Evolutionary conservation across 768 basidiomycete species (phyloP).

Genomic region (Gloeostereum incarnatum): DNA sequence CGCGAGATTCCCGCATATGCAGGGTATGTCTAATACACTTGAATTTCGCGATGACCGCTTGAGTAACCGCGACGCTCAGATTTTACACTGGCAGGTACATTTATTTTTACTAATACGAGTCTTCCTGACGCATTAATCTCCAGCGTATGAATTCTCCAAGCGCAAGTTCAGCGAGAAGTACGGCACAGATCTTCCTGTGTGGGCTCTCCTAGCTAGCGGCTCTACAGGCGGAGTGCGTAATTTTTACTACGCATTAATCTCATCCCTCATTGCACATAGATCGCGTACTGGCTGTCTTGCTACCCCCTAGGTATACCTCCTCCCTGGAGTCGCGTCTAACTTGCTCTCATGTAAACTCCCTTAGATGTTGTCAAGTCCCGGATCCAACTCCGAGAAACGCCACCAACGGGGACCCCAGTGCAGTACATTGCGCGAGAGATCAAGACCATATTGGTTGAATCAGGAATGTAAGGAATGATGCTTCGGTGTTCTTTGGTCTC

Average conservation of each 20-base stretch:
- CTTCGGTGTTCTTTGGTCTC: too few relatives aligned
- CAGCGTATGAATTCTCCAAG: slow-evolving; percentile 87
- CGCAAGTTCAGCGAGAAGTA: slow-evolving; percentile 58
- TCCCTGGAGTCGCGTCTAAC: background rate
- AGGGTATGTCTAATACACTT: slow-evolving; percentile 38
- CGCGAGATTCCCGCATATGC: slow-evolving; percentile 97
- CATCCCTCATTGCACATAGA: slow-evolving; percentile 22
- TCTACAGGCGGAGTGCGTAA: slow-evolving; percentile 70
- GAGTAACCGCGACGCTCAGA: slow-evolving; percentile 23
- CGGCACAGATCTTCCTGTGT: slow-evolving; percentile 66
- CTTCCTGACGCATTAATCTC: too few relatives aligned
- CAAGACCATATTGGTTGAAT: slow-evolving; percentile 55
- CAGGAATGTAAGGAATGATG: too few relatives aligned
- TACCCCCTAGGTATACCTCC: slow-evolving; percentile 64
- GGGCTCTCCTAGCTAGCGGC: slow-evolving; percentile 78
- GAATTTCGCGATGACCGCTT: background rate
- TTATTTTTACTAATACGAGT: background rate
- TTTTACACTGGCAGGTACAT: slow-evolving; percentile 61
- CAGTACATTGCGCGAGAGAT: slow-evolving; percentile 73
- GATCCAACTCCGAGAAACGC: slow-evolving; percentile 68
- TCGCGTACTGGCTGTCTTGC: slow-evolving; percentile 90
- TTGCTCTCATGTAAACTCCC: too few relatives aligned
- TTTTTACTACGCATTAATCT: too few relatives aligned
- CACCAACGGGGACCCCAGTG: slow-evolving; percentile 65
- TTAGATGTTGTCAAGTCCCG: slow-evolving; percentile 91